A percentile compares a stretch with the other conserved stretches of the same genome.
These are phyloP conservation scores for Malassezia sympodialis DNA, from an alignment of 1,284 basidiomycete species.

Conservation along the genomic window DNA sequence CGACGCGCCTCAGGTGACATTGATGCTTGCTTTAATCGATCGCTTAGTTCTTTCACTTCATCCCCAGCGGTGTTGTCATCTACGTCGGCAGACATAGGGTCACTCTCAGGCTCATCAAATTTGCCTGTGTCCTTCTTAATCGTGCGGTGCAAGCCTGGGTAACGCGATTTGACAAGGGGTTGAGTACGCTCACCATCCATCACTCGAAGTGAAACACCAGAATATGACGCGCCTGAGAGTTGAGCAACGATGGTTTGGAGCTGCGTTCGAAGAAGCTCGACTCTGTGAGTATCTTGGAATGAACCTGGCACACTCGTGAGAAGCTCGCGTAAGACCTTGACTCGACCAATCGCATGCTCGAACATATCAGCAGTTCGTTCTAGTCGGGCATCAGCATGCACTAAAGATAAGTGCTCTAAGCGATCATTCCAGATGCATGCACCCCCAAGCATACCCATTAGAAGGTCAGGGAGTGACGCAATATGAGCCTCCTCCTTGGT, in stretches of 20 bases:
- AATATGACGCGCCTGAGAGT: constrained; percentile 36
- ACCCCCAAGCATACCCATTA: constrained; percentile 42
- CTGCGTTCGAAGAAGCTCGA: constrained; percentile 37
- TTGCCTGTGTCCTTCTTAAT: constrained; percentile 7
- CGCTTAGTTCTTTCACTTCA: constrained; percentile 37
- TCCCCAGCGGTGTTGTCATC: constrained; percentile 36
- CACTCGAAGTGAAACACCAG: constrained; percentile 35
- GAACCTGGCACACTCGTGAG: constrained; percentile 31
- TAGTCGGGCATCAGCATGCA: constrained; percentile 33
- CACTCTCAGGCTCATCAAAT: neutral
- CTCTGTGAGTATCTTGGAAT: constrained; percentile 33
- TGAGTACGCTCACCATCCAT: constrained; percentile 15
- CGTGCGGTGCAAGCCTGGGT: constrained; percentile 18
- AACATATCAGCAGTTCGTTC: constrained; percentile 28
- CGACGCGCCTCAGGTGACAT: constrained; percentile 42
- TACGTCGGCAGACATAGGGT: neutral
- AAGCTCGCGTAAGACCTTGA: constrained; percentile 37
- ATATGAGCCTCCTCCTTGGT: constrained; percentile 30
- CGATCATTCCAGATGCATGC: constrained; percentile 44
- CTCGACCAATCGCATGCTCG: constrained; percentile 29
- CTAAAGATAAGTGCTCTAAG: constrained; percentile 34
- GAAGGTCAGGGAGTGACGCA: constrained; percentile 36
- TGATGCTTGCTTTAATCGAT: constrained; percentile 29
- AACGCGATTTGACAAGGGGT: neutral
- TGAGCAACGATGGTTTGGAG: constrained; percentile 38